Evolutionary conservation across 176 grass and related monocot genomes (phyloP), one percentile per base, ranked within the genome.

Genomic region (Melocanna baccifera): DNA sequence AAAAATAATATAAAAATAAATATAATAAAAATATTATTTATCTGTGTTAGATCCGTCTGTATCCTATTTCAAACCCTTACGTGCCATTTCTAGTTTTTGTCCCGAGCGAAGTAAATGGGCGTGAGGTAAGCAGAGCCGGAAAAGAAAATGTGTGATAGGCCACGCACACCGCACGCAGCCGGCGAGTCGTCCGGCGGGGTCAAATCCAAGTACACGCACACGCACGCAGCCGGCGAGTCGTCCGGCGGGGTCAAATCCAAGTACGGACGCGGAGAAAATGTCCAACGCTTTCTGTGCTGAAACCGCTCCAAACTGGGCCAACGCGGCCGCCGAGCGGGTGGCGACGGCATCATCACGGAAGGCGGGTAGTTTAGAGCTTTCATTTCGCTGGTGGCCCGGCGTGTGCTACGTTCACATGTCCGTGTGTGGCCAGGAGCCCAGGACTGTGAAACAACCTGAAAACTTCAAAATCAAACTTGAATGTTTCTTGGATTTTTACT

Each of bases 21-120:
- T 34, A 34, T 34, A 0, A 0, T 4, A 34, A 4, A 34, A 0
- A 4, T 0, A 34, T 34, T 34, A 34, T 34, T 0, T 2, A 0
- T 34, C 32, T 4, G 1, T 34, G 4, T 34, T 34, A 0, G 3
- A 4, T 34, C 32, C 0, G 32, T 34, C 4, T 34, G 4, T 4
- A 4, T 34, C 32, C 3, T n/a, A 19, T 19, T 52, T 7, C 20
- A 3, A 11, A n/a, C 20, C 8, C 55, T 20, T 57, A 57, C 55
- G 55, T 57, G 55, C 20, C n/a, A 26, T 25, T 8, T 9, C 7
- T n/a, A 0, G 7, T 22, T 56, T 53, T 9, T 55, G 52, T 55
- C 52, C 52, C 19, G 52, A 8, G 6, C 18, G 3, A 20, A 56
- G 19, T 22, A 22, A 56, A 9, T 22, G 53, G 6, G 53, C 53